A percentile compares a stretch with the other conserved stretches of the same genome.
These are phyloP conservation scores for Triglochin maritima DNA, from an alignment of 106 monocot genomes.

Conservation along the genomic window DNA sequence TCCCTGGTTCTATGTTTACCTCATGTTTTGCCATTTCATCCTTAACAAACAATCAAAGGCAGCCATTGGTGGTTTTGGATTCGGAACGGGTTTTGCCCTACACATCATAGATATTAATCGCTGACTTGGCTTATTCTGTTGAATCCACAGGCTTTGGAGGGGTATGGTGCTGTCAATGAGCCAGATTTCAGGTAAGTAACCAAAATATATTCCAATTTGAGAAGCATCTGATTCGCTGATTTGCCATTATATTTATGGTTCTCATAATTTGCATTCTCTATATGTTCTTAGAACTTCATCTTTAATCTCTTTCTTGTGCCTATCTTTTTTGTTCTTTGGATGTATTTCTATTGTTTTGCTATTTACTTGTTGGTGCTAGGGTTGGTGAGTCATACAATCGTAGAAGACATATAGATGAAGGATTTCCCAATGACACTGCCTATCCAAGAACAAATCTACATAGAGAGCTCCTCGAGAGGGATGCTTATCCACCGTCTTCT, in stretches of 20 bases:
- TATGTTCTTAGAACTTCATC: not conserved
- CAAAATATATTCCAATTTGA: not conserved
- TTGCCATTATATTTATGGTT: not conserved
- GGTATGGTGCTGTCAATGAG: conserved; percentile 63
- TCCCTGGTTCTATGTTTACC: conserved; percentile 61
- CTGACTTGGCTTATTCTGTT: conserved; percentile 99
- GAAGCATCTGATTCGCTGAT: not conserved
- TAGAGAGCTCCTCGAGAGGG: conserved; percentile 43
- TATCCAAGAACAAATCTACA: conserved; percentile 42
- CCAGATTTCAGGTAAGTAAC: conserved; percentile 71
- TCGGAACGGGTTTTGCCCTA: conserved; percentile 71
- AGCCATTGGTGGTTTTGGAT: conserved; percentile 65
- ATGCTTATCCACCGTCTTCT: conserved; percentile 45
- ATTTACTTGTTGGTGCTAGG: conserved; percentile 23
- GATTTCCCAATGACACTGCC: conserved; percentile 44
- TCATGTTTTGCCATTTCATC: conserved; percentile 63
- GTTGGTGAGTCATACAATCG: conserved; percentile 64
- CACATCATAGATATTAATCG: conserved; percentile 44
- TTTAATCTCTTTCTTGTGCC: not conserved
- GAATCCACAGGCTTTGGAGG: conserved; percentile 99
- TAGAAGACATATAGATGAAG: conserved; percentile 57
- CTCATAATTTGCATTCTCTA: not conserved
- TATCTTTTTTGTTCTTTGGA: not conserved
- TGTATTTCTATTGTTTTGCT: not conserved
- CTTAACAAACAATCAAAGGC: conserved; percentile 49